Base-by-base conservation (phyloP, 106 monocot species). In the Ottelia alismoides region DNA sequence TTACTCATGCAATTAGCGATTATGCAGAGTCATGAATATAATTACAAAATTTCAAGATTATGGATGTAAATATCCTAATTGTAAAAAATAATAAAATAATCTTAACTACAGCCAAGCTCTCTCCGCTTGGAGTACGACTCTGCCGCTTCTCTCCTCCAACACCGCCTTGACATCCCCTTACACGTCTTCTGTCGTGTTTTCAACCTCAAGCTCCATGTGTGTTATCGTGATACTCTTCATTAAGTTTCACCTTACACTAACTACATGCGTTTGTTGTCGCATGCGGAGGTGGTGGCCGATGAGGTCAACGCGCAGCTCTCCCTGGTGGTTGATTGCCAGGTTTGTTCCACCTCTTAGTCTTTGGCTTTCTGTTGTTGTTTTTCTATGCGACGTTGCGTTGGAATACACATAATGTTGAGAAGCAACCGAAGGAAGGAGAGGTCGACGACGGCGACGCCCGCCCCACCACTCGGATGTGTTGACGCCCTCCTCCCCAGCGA, bases 101-200 rank as follows among this genome's bases (percentile, higher is more conserved):
- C n/a, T n/a, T n/a, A n/a, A n/a, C n/a, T n/a, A n/a, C n/a, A n/a
- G n/a, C n/a, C n/a, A n/a, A n/a, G n/a, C n/a, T n/a, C n/a, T n/a
- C n/a, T n/a, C n/a, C 75, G 69, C 45, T 18, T 64, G 52, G 75
- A 68, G 47, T 56, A 55, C n/a, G n/a, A n/a, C n/a, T n/a, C n/a
- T n/a, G n/a, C n/a, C n/a, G n/a, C n/a, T n/a, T n/a, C n/a, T n/a
- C n/a, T n/a, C n/a, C n/a, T n/a, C n/a, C n/a, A n/a, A n/a, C n/a
- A n/a, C n/a, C n/a, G n/a, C n/a, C n/a, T n/a, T n/a, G n/a, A n/a
- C n/a, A n/a, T 65, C 20, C 40, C 57, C 21, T 45, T 69, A 0
- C 75, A 75, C 14, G 69, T 75, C 18, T 63, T 64, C 63, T 75
- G 75, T 53, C 63, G 64, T 18, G 69, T 75, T 21, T n/a, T 69